Conservation (phyloP, 2,329 filamentous ascomycete species). For the Sordariomycetes sp. region DNA sequence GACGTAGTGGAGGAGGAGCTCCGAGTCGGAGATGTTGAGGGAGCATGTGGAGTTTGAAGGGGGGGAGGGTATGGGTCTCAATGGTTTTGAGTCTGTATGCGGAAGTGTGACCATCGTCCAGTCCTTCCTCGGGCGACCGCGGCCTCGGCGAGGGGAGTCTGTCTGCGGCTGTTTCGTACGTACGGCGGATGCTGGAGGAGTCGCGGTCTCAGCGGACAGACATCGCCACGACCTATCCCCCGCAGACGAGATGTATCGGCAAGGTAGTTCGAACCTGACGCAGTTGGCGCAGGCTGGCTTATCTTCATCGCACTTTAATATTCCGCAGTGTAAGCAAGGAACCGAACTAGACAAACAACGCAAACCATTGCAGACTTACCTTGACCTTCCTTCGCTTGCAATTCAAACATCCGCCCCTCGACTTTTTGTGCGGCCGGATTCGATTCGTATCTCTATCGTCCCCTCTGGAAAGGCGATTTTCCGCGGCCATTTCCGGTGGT, state of each 20-base stretch:
- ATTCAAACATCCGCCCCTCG: slow-evolving; percentile 18
- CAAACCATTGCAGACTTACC: slow-evolving; percentile 8
- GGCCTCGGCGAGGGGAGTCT: slow-evolving; percentile 13
- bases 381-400: slow-evolving; percentile 20
- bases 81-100: not conserved
- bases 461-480: not conserved
- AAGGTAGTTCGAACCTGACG: slow-evolving; percentile 14
- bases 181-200: not conserved
- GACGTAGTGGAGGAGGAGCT: slow-evolving; percentile 18
- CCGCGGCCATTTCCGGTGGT: not conserved
- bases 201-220: not conserved
- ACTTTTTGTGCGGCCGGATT: slow-evolving; percentile 18
- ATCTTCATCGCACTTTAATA: slow-evolving; percentile 18
- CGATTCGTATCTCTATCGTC: slow-evolving; percentile 4
- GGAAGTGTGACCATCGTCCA: slow-evolving; percentile 10
- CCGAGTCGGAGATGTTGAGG: slow-evolving; percentile 16
- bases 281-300: slow-evolving; percentile 20
- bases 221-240: not conserved
- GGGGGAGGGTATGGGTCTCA: too few relatives aligned
- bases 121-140: slow-evolving; percentile 18
- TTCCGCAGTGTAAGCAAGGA: not conserved
- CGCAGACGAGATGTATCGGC: not conserved
- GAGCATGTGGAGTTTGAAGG: slow-evolving; percentile 7
- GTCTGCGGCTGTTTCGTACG: not conserved
- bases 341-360: not conserved